Conservation (phyloP, 805 yeast species). For the Hanseniaspora vineae region DNA sequence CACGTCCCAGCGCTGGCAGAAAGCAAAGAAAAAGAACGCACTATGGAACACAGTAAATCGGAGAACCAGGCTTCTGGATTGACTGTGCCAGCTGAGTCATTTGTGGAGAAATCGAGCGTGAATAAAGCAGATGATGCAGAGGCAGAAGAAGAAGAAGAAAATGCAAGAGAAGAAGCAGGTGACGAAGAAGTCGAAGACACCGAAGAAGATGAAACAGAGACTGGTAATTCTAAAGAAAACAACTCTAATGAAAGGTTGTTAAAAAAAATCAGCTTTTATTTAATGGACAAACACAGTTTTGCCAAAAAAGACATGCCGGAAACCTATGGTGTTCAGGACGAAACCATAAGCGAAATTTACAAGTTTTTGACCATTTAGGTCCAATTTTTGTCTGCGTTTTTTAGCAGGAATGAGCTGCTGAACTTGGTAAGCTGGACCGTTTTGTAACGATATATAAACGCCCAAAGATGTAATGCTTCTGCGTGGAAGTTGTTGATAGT, state of each 20-base stretch:
- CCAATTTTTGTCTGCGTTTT: conserved; percentile 11
- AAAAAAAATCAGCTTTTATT: not conserved
- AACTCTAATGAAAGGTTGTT: not conserved
- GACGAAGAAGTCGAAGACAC: conserved; percentile 16
- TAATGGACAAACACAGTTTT: not conserved
- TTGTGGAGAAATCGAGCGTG: no score
- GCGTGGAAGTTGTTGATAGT: no score
- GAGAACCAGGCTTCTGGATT: no score
- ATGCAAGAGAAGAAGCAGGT: no score
- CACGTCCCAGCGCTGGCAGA: conserved; percentile 33
- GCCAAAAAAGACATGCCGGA: not conserved
- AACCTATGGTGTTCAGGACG: not conserved
- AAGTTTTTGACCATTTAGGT: conserved; percentile 10
- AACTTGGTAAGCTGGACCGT: no score
- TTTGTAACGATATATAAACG: no score
- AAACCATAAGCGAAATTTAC: conserved; percentile 5
- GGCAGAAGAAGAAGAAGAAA: conserved; percentile 16
- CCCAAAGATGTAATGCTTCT: no score
- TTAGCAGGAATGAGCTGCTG: no score
- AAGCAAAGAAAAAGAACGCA: conserved; percentile 16
- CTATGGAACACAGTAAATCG: no score
- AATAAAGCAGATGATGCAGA: conserved; percentile 15
- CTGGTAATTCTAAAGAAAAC: not conserved
- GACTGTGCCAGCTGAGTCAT: no score
- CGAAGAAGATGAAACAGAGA: conserved; percentile 4